These are phyloP conservation scores for Sporothrix globosa DNA, from an alignment of 2,329 filamentous ascomycete species.

Conservation along the genomic window DNA sequence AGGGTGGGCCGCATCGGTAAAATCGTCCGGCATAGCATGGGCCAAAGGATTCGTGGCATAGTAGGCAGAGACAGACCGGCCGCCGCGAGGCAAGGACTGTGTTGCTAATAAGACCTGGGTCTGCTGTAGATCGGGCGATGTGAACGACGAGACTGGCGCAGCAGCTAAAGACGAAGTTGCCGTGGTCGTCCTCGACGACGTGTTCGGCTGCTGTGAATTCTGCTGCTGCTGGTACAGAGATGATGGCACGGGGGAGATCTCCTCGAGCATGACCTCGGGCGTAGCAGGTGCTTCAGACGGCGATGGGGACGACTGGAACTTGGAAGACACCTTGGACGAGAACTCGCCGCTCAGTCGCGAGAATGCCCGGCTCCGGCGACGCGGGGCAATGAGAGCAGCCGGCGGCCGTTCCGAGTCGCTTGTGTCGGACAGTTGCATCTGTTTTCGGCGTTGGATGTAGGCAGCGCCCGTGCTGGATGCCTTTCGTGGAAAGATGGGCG, in stretches of 20 bases:
- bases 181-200: neutral
- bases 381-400: neutral
- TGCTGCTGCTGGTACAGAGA: slow-evolving; percentile 16
- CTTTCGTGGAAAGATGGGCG: slow-evolving; percentile 44
- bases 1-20: slow-evolving; percentile 1
- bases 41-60: slow-evolving; percentile 28
- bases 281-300: slow-evolving; percentile 3
- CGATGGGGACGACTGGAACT: slow-evolving; percentile 27
- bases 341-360: slow-evolving; percentile 30
- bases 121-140: neutral
- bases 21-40: neutral
- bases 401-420: slow-evolving; percentile 36
- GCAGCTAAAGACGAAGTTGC: neutral
- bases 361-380: slow-evolving; percentile 25
- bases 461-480: slow-evolving; percentile 53
- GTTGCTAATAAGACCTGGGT: neutral
- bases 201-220: neutral
- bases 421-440: slow-evolving; percentile 38
- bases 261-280: neutral
- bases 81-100: slow-evolving; percentile 20
- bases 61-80: slow-evolving; percentile 31
- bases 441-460: slow-evolving; percentile 49
- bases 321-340: slow-evolving; percentile 25
- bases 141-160: neutral
- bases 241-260: neutral